Conservation (phyloP, 768 basidiomycete species). For the Kwoniella sp. region DNA sequence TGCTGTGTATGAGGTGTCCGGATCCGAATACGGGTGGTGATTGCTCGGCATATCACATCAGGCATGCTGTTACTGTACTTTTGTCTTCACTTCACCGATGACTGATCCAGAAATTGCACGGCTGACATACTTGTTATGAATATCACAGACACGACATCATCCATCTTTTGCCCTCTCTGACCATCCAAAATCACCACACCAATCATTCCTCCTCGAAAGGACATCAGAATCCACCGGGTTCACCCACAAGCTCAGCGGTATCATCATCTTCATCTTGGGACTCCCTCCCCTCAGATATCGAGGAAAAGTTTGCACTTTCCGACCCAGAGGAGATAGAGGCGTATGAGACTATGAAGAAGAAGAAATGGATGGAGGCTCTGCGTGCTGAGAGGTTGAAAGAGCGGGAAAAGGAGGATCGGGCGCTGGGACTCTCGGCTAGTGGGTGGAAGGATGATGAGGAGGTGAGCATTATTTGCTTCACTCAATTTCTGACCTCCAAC, state of each 20-base stretch:
- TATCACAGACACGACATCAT: constrained; percentile 73
- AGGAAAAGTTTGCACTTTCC: constrained; percentile 80
- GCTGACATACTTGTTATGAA: constrained; percentile 7
- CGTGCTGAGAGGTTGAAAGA: constrained; percentile 66
- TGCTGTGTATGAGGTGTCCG: too few relatives aligned
- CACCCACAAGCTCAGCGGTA: constrained; percentile 57
- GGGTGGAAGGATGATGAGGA: constrained; percentile 25
- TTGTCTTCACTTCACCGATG: neutral
- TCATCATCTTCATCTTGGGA: constrained; percentile 63
- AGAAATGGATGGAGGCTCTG: constrained; percentile 63
- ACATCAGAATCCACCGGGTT: neutral
- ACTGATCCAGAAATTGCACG: neutral
- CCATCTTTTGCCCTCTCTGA: constrained; percentile 66
- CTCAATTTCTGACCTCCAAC: too few relatives aligned
- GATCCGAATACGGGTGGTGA: too few relatives aligned
- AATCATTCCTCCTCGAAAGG: neutral
- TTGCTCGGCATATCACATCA: too few relatives aligned
- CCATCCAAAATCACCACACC: neutral
- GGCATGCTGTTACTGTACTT: too few relatives aligned
- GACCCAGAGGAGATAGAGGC: constrained; percentile 66
- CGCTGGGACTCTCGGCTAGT: constrained; percentile 63
- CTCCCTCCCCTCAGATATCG: constrained; percentile 78
- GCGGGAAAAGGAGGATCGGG: constrained; percentile 59
- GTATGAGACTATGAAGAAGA: constrained; percentile 69
- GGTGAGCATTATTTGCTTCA: constrained; percentile 24